Evolutionary conservation across 768 basidiomycete species (phyloP), one percentile per base, ranked within the genome.

Genomic region (Mycena chlorophos): DNA sequence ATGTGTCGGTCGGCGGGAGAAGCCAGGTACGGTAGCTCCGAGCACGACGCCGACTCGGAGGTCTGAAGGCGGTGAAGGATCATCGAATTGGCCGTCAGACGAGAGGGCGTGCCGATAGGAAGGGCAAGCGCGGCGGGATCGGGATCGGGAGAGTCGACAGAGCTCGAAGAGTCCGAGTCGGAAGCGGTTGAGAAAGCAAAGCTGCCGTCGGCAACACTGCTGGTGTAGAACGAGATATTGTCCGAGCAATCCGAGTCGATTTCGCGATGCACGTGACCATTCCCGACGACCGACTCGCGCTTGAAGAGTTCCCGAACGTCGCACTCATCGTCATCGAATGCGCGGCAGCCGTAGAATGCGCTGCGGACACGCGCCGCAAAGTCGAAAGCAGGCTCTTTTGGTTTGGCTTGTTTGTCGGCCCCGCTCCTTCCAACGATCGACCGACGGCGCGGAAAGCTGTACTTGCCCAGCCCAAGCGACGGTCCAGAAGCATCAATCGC

Each of bases 301-400:
- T 27, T 48, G 55, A 61, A 61, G 14, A 61, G 20, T 30, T 61
- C 42, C 29, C 60, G 60, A 17, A 39, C 49, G 47, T 54, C 56
- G 29, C 31, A 19, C 3, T 49, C 51, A 16, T 50, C 51, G 31
- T 50, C 58, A 13, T 16, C 55, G 23, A 46, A 23, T 10, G 39
- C 31, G 6, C 49, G 42, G 19, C 19, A 25, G 30, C 52, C 54
- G 23, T 61, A 61, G 28, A 61, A 57, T 22, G 49, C 56, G 53
- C 60, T 61, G 13, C 50, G 55, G 19, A 61, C 48, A 27, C 60
- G 60, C 17, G 60, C 56, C 2, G 56, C 56, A 45, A 40, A 52
- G 53, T 61, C 60, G 28, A 51, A 6, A 19, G 4, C 34, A 45
- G 28, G 10, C 23, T 28, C 45, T 28, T 27, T 25, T 12, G 23